Base-by-base conservation (phyloP, 371 early-diverging fungal species). In the Homolaphlyctis polyrhiza region DNA sequence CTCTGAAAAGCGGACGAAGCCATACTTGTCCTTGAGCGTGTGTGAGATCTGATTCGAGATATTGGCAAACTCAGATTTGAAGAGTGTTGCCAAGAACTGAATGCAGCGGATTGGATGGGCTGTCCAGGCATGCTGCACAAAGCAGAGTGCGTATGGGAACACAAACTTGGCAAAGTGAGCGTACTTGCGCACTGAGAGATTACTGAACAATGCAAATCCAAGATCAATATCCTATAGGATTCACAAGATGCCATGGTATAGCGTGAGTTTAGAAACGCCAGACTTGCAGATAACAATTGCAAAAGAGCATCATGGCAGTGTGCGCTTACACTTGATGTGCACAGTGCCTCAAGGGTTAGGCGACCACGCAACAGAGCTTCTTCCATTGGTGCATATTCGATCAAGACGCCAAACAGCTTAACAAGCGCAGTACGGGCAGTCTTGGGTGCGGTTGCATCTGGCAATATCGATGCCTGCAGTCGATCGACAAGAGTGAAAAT, bases 141-240 rank as follows among this genome's bases (percentile, higher is more conserved):
- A 68, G 16, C 60, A 55, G n/a, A 45, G 29, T 1, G 47, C 25
- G 36, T 65, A 63, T 13, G 48, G 62, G 2, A 67, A 11, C 8
- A 66, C 50, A 33, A 71, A 32, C 48, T 57, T n/a, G 1, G 64
- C 59, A 52, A 66, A 70, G 36, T 60, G 58, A 35, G 52, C 49
- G 61, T 67, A 71, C 1, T 23, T 5, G 14, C 23, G 11, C 6
- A 11, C 30, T 16, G 30, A 61, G 4, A 71, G 58, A n/a, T 27
- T 27, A 14, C 60, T 62, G 35, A 60, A 63, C 27, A 71, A 61
- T 23, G 47, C 18, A 4, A 70, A 30, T 2, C 57, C 67, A 36
- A 43, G 33, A 1, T 23, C 50, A 27, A 32, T 18, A 27, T 66
- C 64, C 63, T 61, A 28, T 27, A n/a, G n/a, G n/a, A n/a, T n/a